Conservation (phyloP, 2,329 filamentous ascomycete species). For the Rosellinia necatrix region DNA sequence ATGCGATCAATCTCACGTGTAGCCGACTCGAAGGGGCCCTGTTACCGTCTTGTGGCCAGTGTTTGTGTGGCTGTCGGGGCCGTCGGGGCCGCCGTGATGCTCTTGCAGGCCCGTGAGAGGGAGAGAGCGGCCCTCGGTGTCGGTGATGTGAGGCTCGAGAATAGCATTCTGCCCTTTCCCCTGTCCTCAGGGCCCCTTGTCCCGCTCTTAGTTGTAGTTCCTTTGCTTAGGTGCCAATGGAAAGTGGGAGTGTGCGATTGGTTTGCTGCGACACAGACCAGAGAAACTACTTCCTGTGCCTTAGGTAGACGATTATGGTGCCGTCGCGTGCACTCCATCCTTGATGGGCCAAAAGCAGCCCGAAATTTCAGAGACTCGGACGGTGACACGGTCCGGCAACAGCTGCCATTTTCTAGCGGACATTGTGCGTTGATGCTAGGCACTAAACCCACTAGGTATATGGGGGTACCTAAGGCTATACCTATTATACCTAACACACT, state of each 20-base stretch:
- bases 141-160: conserved; percentile 15
- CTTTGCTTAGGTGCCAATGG: not conserved
- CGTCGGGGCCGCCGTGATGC: no score
- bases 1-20: no score
- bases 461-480: no score
- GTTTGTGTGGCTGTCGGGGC: conserved; percentile 15
- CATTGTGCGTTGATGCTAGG: no score
- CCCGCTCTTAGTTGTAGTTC: no score
- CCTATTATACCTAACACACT: no score
- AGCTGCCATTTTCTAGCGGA: no score
- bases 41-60: conserved; percentile 23
- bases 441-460: no score
- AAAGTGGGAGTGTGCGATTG: not conserved
- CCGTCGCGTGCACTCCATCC: not conserved
- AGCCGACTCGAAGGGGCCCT: not conserved
- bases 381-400: not conserved
- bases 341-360: not conserved
- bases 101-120: conserved; percentile 19
- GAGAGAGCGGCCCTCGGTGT: conserved; percentile 22
- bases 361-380: not conserved
- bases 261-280: not conserved
- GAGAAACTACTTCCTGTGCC: no score
- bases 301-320: not conserved
- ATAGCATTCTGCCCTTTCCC: conserved; percentile 16
- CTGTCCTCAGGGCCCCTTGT: not conserved